Conservation (phyloP, 495 filamentous ascomycete genomes). For the Staphylotrichum tortipilum region DNA sequence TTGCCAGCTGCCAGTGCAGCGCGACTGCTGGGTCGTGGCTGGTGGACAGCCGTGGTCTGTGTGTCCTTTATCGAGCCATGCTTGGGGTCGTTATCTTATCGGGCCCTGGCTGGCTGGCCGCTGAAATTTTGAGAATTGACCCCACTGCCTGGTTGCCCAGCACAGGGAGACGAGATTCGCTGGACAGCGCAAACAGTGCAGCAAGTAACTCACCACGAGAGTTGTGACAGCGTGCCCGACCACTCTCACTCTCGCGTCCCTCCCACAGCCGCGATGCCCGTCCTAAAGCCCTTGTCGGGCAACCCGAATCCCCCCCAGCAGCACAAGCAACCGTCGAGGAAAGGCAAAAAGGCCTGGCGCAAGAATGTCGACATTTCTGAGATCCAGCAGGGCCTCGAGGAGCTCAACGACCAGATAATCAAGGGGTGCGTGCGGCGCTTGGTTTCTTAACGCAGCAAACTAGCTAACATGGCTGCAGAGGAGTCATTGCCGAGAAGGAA, state of each 20-base stretch:
- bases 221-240: neutral
- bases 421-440: constrained; percentile 71
- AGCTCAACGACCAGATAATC: constrained; percentile 78
- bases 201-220: neutral
- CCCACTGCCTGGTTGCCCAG: constrained; percentile 11
- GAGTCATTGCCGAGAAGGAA: constrained; percentile 68
- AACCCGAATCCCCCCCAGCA: constrained; percentile 41
- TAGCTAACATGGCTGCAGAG: constrained; percentile 46
- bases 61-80: neutral
- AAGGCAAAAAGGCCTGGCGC: constrained; percentile 97
- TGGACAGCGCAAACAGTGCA: no score
- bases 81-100: constrained; percentile 14
- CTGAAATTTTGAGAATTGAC: constrained; percentile 18
- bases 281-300: constrained; percentile 18
- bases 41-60: neutral
- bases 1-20: constrained; percentile 1
- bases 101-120: neutral
- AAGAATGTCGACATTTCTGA: constrained; percentile 93
- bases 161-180: neutral
- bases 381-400: constrained; percentile 71
- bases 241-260: no score
- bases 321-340: constrained; percentile 78
- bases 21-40: neutral
- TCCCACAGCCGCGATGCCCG: constrained; percentile 18
- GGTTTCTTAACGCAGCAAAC: neutral